Base-by-base conservation (phyloP, 176 grass and related monocot genomes). In the Eremochloa ophiuroides region DNA sequence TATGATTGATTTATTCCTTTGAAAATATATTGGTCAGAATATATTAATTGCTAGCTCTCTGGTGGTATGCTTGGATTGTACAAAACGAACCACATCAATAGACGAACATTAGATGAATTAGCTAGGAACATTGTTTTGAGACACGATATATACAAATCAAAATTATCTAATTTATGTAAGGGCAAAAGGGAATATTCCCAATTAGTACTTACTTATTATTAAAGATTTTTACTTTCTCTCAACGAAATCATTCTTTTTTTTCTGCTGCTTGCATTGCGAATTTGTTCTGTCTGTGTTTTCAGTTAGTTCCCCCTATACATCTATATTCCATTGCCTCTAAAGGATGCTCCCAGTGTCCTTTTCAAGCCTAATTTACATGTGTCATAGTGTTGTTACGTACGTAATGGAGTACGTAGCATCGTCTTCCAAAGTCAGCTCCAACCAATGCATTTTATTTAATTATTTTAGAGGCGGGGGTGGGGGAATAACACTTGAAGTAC, bases 401-500 rank as follows among this genome's bases (percentile, higher is more conserved):
- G 35, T 48, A 88, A 71, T 72, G n/a, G 61, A 28, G 40, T 44
- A 76, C 38, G 29, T 81, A 81, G 55, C 77, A 89, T 85, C 77
- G 85, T 85, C 69, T 89, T 81, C 62, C 28, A 81, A 85, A 71
- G n/a, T n/a, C n/a, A n/a, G n/a, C 76, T 59, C 51, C 26, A 63
- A 62, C 13, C 31, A 84, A 16, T 43, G 44, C 34, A 16, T 47
- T 53, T 42, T 85, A 89, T 41, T 43, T 48, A 44, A 14, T 14
- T 14, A 44, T 14, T 42, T 42, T 10, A 42, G 41, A 11, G 41
- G 41, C 41, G 53, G 63, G 53, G n/a, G n/a, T 33, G 17, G 5
- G 27, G 62, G 74, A 69, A 63, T 53, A n/a, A 71, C 74, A 69
- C 5, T 4, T 23, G 9, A 89, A 76, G 62, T 40, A 68, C 65